Conservation (phyloP, 768 basidiomycete genomes). For the Rhodosporidiobolus odoratus region DNA sequence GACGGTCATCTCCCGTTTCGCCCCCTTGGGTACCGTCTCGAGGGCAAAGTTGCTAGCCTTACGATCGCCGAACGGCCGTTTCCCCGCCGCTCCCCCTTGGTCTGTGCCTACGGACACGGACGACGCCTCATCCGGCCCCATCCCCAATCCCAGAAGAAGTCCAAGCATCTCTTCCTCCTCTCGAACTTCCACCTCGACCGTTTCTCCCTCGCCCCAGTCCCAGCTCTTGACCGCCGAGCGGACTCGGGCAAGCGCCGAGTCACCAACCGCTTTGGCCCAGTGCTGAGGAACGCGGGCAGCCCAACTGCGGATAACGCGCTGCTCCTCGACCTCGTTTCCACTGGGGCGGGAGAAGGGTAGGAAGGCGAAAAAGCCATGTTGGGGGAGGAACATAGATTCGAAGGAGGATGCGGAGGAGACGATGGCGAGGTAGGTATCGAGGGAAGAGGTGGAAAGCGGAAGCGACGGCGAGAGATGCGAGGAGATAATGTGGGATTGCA, state of each 20-base stretch:
- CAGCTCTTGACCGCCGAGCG: slow-evolving; percentile 19
- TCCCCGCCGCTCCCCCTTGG: neutral
- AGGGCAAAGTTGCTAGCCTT: neutral
- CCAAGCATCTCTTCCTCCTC: slow-evolving; percentile 36
- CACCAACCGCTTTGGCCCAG: slow-evolving; percentile 19
- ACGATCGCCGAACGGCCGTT: no score
- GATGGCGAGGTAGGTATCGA: slow-evolving; percentile 10
- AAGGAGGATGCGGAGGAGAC: slow-evolving; percentile 7
- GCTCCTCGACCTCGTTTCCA: slow-evolving; percentile 16
- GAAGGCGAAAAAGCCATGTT: slow-evolving; percentile 22
- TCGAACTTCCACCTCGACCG: slow-evolving; percentile 28
- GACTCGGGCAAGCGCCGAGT: slow-evolving; percentile 19
- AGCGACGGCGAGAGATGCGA: slow-evolving; percentile 26
- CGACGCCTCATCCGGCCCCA: neutral
- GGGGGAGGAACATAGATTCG: slow-evolving; percentile 19
- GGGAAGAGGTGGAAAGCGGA: slow-evolving; percentile 9
- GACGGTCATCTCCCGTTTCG: slow-evolving; percentile 29
- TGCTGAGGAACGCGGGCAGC: slow-evolving; percentile 15
- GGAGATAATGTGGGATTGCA: slow-evolving; percentile 33
- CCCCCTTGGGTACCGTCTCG: slow-evolving; percentile 26
- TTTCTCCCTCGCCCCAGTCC: slow-evolving; percentile 32
- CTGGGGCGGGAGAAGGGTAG: slow-evolving; percentile 5
- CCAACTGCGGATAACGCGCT: slow-evolving; percentile 25
- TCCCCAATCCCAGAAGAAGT: slow-evolving; percentile 16
- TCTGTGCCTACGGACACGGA: neutral